These are phyloP conservation scores for Lentinula aciculospora DNA, from an alignment of 768 basidiomycete species.

Conservation along the genomic window DNA sequence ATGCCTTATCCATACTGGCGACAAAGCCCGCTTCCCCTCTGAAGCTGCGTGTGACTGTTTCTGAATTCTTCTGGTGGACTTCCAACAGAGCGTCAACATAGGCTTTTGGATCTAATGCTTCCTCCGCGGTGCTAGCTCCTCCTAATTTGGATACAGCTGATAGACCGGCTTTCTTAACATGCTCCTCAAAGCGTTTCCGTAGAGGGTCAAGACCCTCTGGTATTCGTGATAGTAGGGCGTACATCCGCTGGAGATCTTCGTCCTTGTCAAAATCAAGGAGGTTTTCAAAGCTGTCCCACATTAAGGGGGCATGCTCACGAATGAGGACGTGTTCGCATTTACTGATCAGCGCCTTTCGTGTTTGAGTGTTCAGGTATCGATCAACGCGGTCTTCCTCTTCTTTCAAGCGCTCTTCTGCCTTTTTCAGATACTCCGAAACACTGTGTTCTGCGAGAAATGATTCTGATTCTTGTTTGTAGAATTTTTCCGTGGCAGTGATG, in stretches of 20 bases:
- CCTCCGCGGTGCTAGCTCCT: constrained; percentile 51
- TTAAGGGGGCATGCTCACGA: constrained; percentile 71
- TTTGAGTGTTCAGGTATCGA: constrained; percentile 85
- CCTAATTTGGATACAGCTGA: constrained; percentile 74
- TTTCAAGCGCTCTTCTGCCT: constrained; percentile 85
- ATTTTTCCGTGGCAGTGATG: constrained; percentile 81
- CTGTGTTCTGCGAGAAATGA: constrained; percentile 84
- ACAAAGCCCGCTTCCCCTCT: constrained; percentile 91
- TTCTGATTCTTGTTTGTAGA: constrained; percentile 90
- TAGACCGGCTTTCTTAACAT: constrained; percentile 88
- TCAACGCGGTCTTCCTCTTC: constrained; percentile 97
- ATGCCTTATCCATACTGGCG: constrained; percentile 90
- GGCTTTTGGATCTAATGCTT: constrained; percentile 81
- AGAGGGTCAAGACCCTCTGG: constrained; percentile 87
- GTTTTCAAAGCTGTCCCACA: constrained; percentile 92
- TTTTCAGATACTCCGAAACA: constrained; percentile 92
- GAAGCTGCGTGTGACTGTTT: constrained; percentile 85
- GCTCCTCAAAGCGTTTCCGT: constrained; percentile 88
- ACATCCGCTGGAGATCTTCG: constrained; percentile 94
- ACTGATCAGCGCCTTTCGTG: constrained; percentile 71
- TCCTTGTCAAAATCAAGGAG: constrained; percentile 91
- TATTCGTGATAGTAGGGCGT: constrained; percentile 85
- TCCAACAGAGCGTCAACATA: constrained; percentile 92
- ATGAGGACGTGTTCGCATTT: constrained; percentile 94
- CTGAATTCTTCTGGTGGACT: constrained; percentile 88